phyloP scores from a whole-genome alignment of 192 early-diverging fungal genomes.

The Podochytrium sp. region DNA sequence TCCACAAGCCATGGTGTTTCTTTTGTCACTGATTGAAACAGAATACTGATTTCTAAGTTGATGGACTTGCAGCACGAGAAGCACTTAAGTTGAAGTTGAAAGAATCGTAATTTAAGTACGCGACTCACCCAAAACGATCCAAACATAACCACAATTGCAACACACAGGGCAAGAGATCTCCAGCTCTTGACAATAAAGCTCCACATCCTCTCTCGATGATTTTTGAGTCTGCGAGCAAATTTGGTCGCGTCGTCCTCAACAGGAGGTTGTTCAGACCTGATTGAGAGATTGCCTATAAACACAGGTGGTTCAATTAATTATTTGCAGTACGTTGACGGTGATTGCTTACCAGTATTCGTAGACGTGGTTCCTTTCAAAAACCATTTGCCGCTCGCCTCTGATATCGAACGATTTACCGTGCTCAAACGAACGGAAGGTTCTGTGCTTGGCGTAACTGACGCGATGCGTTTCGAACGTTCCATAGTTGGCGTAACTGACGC shows the following conservation, averaged over 20 bases:
- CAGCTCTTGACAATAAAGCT: background rate
- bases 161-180: background rate
- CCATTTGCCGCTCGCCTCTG: background rate
- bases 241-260: background rate
- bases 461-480: background rate
- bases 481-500: background rate
- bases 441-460: background rate
- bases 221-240: background rate
- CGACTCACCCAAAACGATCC: background rate
- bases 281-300: no score
- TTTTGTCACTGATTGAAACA: background rate
- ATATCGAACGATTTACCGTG: background rate
- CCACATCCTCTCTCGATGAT: background rate
- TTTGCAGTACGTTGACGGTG: no score
- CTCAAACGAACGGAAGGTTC: background rate
- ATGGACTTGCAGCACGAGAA: no score
- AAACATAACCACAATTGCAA: background rate
- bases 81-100: no score
- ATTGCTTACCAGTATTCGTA: background rate
- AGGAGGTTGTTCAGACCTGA: no score
- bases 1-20: background rate
- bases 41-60: background rate
- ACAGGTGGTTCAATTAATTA: no score
- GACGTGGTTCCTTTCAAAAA: background rate
- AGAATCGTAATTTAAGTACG: no score